Evolutionary conservation across 2,329 filamentous ascomycete genomes (phyloP), one percentile per base, ranked within the genome.

Genomic region (Didymella arachidicola): DNA sequence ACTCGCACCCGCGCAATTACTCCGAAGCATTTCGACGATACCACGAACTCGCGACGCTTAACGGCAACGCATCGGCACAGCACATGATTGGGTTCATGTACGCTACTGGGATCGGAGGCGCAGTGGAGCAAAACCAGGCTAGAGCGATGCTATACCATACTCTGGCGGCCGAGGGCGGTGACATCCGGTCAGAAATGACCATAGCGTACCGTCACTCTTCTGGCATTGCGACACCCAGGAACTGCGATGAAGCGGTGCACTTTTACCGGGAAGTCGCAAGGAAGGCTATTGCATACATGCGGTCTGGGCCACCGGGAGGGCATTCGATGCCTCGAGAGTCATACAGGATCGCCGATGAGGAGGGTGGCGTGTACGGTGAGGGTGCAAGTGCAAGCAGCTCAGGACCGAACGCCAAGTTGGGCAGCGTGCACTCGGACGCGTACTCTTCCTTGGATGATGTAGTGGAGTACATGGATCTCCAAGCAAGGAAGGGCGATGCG

Each of bases 21-120:
- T 82, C 85, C 30, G 83, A 86, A 46, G 92, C 95, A 0, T 97
- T 96, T 74, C 82, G 85, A 64, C 86, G 92, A 79, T 99, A 98
- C 77, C 83, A 90, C 62, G 83, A 88, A 61, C 84, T 99, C 53
- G 92, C 94, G 2, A 83, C 84, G 18, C 76, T 89, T 59, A 86
- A 90, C 65, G 95, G 94, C 43, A 98, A 99, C 77, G 89, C 87
- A 64, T 96, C 94, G 12, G 95, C 95, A 1, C 92, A 98, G 76
- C 90, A 96, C 78, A 97, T 99, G 94, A 76, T 98, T 45, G 95
- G 92, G 0, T 87, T 99, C 68, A 95, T 97, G 85, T 94, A 99
- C 78, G 93, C 93, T 34, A 99, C 95, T 0, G 95, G 95, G 0
- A 84, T 99, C 57, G 93, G 92, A 16, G 87, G 87, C 30, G 89